A percentile compares a stretch with the other conserved stretches of the same genome.
These are phyloP conservation scores for Pestalotiopsis sp. DNA, from an alignment of 2,329 filamentous ascomycete genomes.

Conservation along the genomic window DNA sequence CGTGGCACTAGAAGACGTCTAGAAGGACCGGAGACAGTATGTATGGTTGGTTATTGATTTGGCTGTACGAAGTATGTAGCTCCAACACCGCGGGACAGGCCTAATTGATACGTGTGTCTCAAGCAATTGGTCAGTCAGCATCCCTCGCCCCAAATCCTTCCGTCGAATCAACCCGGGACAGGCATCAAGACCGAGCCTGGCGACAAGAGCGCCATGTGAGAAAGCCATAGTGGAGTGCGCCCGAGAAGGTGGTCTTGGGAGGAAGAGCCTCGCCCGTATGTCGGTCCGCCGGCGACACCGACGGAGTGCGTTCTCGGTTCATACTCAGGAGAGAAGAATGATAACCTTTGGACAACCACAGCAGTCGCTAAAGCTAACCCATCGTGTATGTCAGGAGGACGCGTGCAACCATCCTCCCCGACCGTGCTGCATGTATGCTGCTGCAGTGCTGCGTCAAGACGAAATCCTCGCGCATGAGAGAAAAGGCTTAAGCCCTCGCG, in stretches of 20 bases:
- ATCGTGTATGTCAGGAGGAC: neutral
- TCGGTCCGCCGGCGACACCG: neutral
- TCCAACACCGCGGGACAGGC: neutral
- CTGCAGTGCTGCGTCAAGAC: neutral
- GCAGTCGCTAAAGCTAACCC: neutral
- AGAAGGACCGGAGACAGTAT: neutral
- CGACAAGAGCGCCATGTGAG: neutral
- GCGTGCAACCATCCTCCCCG: neutral
- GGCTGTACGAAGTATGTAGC: neutral
- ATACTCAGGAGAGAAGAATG: neutral
- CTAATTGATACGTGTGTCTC: neutral
- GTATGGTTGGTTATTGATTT: neutral
- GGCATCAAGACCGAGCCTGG: neutral
- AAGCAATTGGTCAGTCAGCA: slow-evolving; percentile 1
- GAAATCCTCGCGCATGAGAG: neutral
- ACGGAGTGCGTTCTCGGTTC: neutral
- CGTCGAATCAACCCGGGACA: neutral
- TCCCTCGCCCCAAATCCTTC: neutral
- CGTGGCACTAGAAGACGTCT: slow-evolving; percentile 7
- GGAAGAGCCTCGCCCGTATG: neutral
- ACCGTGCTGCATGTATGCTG: neutral
- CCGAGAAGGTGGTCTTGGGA: neutral
- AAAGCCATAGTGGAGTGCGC: neutral
- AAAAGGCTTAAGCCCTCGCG: neutral
- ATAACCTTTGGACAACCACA: neutral